Evolutionary conservation across 202 grass and related monocot species (phyloP).

Genomic region (Zoysia matrella): DNA sequence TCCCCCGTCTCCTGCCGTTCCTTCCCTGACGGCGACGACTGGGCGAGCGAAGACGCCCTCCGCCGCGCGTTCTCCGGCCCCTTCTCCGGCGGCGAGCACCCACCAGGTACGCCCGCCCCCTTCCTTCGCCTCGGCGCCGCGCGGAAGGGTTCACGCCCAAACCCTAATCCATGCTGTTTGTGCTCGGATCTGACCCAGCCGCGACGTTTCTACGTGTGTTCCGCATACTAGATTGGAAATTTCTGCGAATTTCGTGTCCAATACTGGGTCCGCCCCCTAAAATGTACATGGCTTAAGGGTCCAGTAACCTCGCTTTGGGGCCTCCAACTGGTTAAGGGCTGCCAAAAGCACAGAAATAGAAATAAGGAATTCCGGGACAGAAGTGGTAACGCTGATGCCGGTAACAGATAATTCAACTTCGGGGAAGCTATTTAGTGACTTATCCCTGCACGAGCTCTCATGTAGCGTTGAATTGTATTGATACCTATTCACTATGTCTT

Average conservation of each 20-base stretch:
- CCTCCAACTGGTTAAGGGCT: constrained; percentile 13
- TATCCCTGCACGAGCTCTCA: neutral
- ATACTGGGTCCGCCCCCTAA: neutral
- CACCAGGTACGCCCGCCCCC: neutral
- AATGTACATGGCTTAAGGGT: neutral
- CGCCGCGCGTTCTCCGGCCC: too few species aligned
- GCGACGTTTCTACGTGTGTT: too few species aligned
- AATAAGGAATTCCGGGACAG: neutral
- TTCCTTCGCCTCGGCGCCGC: neutral
- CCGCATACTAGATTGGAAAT: too few species aligned
- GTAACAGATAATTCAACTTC: neutral
- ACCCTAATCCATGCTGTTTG: neutral
- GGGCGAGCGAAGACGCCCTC: neutral
- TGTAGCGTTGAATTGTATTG: neutral
- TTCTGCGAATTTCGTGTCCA: too few species aligned
- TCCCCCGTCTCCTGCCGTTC: neutral
- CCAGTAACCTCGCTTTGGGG: neutral
- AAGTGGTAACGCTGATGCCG: neutral
- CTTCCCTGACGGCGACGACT: neutral
- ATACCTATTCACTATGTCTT: neutral
- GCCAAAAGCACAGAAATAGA: neutral
- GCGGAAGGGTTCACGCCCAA: neutral
- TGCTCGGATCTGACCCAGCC: neutral
- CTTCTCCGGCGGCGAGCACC: neutral
- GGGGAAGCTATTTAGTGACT: neutral